Evolutionary conservation across 805 yeast species (phyloP).

Genomic region (Metschnikowia chrysomelidarum): DNA sequence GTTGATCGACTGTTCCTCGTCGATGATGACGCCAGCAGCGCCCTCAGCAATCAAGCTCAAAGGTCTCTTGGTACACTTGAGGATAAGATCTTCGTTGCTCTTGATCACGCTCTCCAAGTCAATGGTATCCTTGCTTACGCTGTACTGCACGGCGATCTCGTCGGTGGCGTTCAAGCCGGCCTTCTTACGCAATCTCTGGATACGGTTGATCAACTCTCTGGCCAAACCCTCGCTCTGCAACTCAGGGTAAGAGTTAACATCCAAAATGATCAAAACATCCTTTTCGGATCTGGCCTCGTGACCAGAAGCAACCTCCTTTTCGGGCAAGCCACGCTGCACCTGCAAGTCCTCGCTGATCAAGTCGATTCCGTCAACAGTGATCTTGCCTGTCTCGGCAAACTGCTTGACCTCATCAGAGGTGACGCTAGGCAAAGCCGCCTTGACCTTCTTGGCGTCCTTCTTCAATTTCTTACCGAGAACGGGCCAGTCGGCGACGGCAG

Average conservation of each 20-base stretch:
- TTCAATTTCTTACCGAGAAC: conserved; percentile 95
- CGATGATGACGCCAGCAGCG: conserved; percentile 51
- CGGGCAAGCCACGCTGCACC: conserved; percentile 87
- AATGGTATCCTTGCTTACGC: conserved; percentile 62
- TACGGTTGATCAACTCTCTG: conserved; percentile 94
- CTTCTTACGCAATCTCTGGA: conserved; percentile 96
- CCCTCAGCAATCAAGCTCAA: conserved; percentile 48
- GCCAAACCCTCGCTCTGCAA: conserved; percentile 92
- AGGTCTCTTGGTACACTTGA: conserved; percentile 74
- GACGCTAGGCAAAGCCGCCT: conserved; percentile 84
- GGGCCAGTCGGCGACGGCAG: conserved; percentile 98
- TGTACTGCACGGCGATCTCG: conserved; percentile 85
- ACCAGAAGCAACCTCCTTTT: conserved; percentile 58
- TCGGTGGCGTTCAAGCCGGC: conserved; percentile 93
- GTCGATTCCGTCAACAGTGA: conserved; percentile 86
- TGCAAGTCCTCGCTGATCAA: conserved; percentile 85
- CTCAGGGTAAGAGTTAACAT: conserved; percentile 82
- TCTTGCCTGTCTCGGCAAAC: conserved; percentile 68
- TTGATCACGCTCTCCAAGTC: conserved; percentile 59
- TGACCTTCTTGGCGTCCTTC: conserved; percentile 90
- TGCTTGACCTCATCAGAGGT: conserved; percentile 79
- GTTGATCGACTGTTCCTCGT: conserved; percentile 78
- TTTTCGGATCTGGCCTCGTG: conserved; percentile 85
- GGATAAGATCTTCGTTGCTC: conserved; percentile 63
- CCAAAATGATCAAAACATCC: conserved; percentile 87